These are phyloP conservation scores for Didymella keratinophila DNA, from an alignment of 2,329 filamentous ascomycete genomes.

Conservation along the genomic window DNA sequence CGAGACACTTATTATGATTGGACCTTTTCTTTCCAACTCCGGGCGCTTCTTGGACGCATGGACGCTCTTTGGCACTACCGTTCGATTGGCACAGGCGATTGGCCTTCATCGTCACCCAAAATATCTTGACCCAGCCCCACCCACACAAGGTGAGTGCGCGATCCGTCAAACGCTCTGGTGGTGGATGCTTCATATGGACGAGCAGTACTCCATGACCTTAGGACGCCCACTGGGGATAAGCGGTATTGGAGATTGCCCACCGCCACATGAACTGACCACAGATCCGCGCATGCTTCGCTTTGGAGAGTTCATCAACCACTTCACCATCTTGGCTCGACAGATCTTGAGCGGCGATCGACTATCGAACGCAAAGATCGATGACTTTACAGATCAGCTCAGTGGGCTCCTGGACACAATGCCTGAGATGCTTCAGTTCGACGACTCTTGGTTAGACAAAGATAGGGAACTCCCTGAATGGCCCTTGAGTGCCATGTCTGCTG, in stretches of 20 bases:
- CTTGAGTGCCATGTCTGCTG: constrained; percentile 55
- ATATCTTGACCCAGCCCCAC: constrained; percentile 54
- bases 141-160: constrained; percentile 51
- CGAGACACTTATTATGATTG: constrained; percentile 58
- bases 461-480: constrained; percentile 57
- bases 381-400: constrained; percentile 56
- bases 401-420: constrained; percentile 58
- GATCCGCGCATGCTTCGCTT: constrained; percentile 56
- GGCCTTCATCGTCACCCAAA: constrained; percentile 60
- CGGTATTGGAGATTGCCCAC: constrained; percentile 58
- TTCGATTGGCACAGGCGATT: constrained; percentile 59
- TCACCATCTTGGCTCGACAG: constrained; percentile 58
- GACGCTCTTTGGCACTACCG: constrained; percentile 59
- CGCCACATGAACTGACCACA: constrained; percentile 55
- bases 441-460: constrained; percentile 52
- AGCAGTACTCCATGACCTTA: constrained; percentile 60
- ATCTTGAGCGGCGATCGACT: constrained; percentile 56
- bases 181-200: constrained; percentile 63
- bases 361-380: constrained; percentile 55
- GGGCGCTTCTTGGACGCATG: constrained; percentile 60
- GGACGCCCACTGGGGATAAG: constrained; percentile 60
- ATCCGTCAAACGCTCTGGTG: constrained; percentile 59
- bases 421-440: constrained; percentile 56
- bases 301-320: constrained; percentile 56
- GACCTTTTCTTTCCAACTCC: constrained; percentile 59